phyloP scores from a whole-genome alignment of 2,329 filamentous ascomycete species.

The Chrysosporium keratinophilum region DNA sequence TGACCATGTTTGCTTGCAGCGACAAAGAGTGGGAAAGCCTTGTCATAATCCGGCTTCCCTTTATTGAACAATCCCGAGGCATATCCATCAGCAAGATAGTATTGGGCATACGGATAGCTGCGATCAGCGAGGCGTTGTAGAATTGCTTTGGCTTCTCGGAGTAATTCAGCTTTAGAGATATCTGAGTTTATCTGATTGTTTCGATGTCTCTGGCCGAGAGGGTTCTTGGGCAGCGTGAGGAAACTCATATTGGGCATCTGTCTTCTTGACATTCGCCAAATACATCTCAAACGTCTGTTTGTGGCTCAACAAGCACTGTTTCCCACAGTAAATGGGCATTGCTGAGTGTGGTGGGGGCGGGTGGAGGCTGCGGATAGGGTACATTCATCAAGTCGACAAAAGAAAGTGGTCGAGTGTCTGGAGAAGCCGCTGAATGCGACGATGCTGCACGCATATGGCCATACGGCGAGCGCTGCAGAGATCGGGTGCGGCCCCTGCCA shows the following conservation, averaged over 20 bases:
- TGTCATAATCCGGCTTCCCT: constrained; percentile 81
- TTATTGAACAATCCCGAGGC: constrained; percentile 93
- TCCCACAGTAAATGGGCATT: constrained; percentile 74
- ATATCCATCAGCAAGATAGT: constrained; percentile 90
- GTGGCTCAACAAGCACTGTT: constrained; percentile 81
- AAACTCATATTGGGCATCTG: constrained; percentile 93
- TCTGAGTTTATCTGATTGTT: constrained; percentile 22
- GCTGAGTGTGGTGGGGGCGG: constrained; percentile 55
- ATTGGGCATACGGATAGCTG: constrained; percentile 93
- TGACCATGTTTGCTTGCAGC: constrained; percentile 94
- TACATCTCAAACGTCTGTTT: constrained; percentile 98
- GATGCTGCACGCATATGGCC: constrained; percentile 42
- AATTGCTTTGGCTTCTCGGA: constrained; percentile 81
- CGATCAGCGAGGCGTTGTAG: constrained; percentile 74
- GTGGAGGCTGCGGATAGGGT: constrained; percentile 72
- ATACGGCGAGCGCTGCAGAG: constrained; percentile 42
- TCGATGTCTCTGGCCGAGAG: constrained; percentile 21
- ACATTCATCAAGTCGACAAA: constrained; percentile 54
- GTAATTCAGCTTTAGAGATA: constrained; percentile 54
- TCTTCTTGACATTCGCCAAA: constrained; percentile 92
- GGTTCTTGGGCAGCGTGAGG: constrained; percentile 59
- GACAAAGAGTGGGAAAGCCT: constrained; percentile 84
- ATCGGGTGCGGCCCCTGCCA: constrained; percentile 50
- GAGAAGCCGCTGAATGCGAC: constrained; percentile 42
- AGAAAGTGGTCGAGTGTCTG: constrained; percentile 48